These are phyloP conservation scores for Aurifilum marmelostoma DNA, from an alignment of 2,329 filamentous ascomycete genomes.

Conservation along the genomic window DNA sequence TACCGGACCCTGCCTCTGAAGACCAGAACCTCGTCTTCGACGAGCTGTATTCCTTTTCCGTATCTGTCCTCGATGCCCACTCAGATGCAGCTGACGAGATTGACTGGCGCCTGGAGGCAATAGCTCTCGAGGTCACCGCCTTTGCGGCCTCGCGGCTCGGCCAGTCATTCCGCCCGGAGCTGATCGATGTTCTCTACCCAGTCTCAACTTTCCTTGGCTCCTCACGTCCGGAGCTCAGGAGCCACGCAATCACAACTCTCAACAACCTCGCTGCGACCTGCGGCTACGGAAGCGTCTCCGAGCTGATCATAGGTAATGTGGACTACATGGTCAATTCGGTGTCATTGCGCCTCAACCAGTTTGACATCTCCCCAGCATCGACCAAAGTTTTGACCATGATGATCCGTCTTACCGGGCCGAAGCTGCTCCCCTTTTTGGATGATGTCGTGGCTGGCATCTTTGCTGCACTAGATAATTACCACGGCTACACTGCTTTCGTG, in stretches of 20 bases:
- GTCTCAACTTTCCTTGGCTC: constrained; percentile 88
- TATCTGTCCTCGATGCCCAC: constrained; percentile 62
- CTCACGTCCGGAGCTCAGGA: constrained; percentile 65
- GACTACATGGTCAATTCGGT: constrained; percentile 97
- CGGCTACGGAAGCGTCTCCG: constrained; percentile 72
- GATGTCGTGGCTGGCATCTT: constrained; percentile 92
- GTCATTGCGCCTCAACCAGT: constrained; percentile 83
- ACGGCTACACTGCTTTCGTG: constrained; percentile 86
- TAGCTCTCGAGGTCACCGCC: constrained; percentile 80
- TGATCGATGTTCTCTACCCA: constrained; percentile 91
- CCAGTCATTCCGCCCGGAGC: constrained; percentile 74
- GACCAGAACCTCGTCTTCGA: constrained; percentile 55
- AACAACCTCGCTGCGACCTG: constrained; percentile 79
- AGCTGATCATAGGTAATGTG: constrained; percentile 85
- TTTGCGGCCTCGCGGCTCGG: constrained; percentile 72
- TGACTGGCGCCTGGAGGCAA: constrained; percentile 75
- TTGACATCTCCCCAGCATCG: constrained; percentile 89
- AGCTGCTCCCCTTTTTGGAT: constrained; percentile 83
- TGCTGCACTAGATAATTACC: constrained; percentile 89
- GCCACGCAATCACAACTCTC: constrained; percentile 81
- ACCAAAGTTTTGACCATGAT: constrained; percentile 94
- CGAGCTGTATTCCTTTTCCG: constrained; percentile 71
- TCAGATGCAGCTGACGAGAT: constrained; percentile 45
- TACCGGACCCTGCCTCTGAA: constrained; percentile 43
- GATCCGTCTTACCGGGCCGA: constrained; percentile 82